These are phyloP conservation scores for Puccinia horiana DNA, from an alignment of 1,284 basidiomycete genomes.

Conservation along the genomic window DNA sequence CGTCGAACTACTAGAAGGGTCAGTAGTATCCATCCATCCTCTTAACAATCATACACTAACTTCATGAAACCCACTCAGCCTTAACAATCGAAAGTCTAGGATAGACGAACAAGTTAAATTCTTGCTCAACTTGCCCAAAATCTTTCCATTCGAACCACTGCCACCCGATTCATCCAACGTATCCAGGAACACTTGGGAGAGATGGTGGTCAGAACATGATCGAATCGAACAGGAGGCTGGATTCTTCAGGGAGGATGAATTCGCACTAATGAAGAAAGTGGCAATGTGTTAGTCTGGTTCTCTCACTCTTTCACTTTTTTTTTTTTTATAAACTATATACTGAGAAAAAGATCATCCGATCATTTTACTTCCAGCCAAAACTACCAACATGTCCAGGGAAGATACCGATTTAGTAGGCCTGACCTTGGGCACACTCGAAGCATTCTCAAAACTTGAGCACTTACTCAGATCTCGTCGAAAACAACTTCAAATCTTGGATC, in stretches of 20 bases:
- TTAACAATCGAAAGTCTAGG: conserved; percentile 40
- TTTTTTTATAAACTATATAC: background rate
- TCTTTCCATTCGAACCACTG: conserved; percentile 42
- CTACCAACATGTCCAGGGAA: conserved; percentile 48
- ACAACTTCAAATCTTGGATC: conserved; percentile 44
- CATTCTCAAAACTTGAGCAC: conserved; percentile 47
- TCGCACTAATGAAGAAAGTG: conserved; percentile 48
- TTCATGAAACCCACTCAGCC: background rate
- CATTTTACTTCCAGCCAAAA: conserved; percentile 25
- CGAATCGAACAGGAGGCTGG: conserved; percentile 46
- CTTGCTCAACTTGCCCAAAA: conserved; percentile 38
- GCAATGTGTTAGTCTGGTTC: conserved; percentile 45
- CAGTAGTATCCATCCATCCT: background rate
- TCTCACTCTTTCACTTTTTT: background rate
- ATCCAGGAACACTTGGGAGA: conserved; percentile 38
- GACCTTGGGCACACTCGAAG: conserved; percentile 44
- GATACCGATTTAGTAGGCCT: conserved; percentile 48
- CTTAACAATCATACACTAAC: background rate
- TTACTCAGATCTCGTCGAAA: conserved; percentile 45
- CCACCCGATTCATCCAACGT: conserved; percentile 32
- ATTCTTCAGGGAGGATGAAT: conserved; percentile 47
- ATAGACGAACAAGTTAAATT: conserved; percentile 45
- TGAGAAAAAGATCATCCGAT: background rate
- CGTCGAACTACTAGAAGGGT: conserved; percentile 43
- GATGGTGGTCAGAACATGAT: conserved; percentile 43